Evolutionary conservation across 1,284 basidiomycete genomes (phyloP), one percentile per base, ranked within the genome.

Genomic region (Pyrrhoderma noxium): DNA sequence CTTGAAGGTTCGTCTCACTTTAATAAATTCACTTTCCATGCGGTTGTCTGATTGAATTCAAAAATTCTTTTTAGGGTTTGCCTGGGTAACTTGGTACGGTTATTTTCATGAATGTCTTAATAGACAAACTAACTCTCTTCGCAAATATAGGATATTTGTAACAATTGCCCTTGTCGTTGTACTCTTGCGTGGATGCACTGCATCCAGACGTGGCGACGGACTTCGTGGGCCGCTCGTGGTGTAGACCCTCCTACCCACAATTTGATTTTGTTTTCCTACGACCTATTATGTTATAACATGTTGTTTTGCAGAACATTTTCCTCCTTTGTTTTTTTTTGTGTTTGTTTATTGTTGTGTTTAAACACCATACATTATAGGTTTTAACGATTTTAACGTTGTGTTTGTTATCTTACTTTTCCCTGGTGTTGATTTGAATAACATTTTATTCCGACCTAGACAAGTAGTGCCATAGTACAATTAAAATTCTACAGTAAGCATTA

Each of bases 41-140:
- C 9, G 21, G 35, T 23, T 51, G 8, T 8, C 36, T 31, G 3
- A 25, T 8, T 35, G 16, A 40, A 22, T 46, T 21, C 18, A 1
- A n/a, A 7, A 4, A 5, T 14, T 7, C 8, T 40, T 5, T 54
- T n/a, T n/a, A 53, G 57, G 49, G 27, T 82, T 82, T 56, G 74
- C 77, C 9, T 82, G 80, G 80, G 58, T 79, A n/a, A 72, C 76
- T 56, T 82, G 77, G 80, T 80, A 51, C 57, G 73, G 62, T n/a
- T 23, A 49, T 49, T 13, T 21, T 51, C 49, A 47, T 49, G n/a
- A 31, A 23, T 11, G 35, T 45, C 38, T 47, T 35, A 52, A 40
- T 35, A 21, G 44, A 8, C 18, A n/a, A 16, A 35, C 16, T 22
- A 38, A 27, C 21, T 14, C 14, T 45, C 35, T 35, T 18, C 49